Percentiles rank a stretch among this genome's conserved stretches.
Evolutionary conservation across 108 stramenopile genomes (phyloP).

Genomic region (Mediolabrus comicus): DNA sequence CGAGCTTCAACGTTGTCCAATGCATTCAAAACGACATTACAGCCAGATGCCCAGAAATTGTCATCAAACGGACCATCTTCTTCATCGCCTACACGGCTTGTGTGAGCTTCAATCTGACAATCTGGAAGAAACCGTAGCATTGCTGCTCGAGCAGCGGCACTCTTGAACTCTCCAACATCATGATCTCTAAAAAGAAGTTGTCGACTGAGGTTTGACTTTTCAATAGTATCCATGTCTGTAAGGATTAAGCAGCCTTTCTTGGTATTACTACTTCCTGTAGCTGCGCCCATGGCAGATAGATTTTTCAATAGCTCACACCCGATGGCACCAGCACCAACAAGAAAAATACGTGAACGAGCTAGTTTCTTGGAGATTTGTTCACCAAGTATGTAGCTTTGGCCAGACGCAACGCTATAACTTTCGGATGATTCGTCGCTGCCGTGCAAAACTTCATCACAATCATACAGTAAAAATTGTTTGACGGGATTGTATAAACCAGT

Average conservation of each 20-base stretch:
- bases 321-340: conserved; percentile 98
- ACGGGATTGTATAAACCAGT: conserved; percentile 86
- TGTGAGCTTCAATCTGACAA: conserved; percentile 70
- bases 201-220: conserved; percentile 97
- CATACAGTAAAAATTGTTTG: conserved; percentile 83
- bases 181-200: conserved; percentile 92
- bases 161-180: conserved; percentile 88
- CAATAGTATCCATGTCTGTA: conserved; percentile 99
- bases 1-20: conserved; percentile 99
- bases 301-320: conserved; percentile 98
- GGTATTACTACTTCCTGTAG: conserved; percentile 35
- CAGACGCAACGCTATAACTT: conserved; percentile 7
- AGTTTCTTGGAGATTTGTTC: conserved; percentile 38
- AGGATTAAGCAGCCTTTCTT: conserved; percentile 59
- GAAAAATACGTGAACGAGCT: conserved; percentile 71
- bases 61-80: conserved; percentile 73
- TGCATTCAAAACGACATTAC: conserved; percentile 92
- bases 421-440: neutral
- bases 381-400: conserved; percentile 67
- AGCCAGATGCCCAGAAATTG: conserved; percentile 81
- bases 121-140: conserved; percentile 59
- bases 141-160: conserved; percentile 70
- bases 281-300: conserved; percentile 90
- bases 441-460: conserved; percentile 84
- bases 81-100: conserved; percentile 78